Evolutionary conservation across 192 early-diverging fungal species (phyloP), one percentile per base, ranked within the genome.

Genomic region (Linnemannia hyalina): DNA sequence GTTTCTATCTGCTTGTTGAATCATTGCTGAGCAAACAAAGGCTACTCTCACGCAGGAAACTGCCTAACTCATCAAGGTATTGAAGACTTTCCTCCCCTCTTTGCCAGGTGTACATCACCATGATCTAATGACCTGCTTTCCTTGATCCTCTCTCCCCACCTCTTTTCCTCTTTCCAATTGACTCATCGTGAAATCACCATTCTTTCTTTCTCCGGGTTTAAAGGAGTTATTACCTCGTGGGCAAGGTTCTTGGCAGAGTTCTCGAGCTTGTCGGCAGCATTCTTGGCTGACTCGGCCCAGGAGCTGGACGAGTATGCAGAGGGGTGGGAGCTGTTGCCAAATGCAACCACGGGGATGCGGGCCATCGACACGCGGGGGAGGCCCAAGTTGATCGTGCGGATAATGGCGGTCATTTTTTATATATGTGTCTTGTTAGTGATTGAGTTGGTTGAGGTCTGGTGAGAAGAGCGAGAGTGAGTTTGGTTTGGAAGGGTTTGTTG

Each of bases 331-430:
- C 46, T 77, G 35, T 77, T 86, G 84, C 60, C 79, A 81, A 86
- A 86, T 60, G 84, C 84, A 3, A 86, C 84, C 49, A 86, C 38
- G 68, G 84, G 84, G 69, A 86, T 81, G 32, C 84, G 84, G 68
- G 79, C 78, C 84, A 86, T 77, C 23, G 84, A 78, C 65, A 86
- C 76, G 47, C 84, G 84, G 36, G 84, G 84, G 49, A 86, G 84
- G 54, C 73, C 75, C 79, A 78, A 77, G 78, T 75, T 26, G 75
- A 80, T 63, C 36, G 78, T 68, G 32, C 70, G 79, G 77, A 86
- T 86, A 16, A 76, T 63, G 57, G 75, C 75, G 32, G 79, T 77
- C 84, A 86, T 86, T 80, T 38, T 76, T 7, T 29, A n/a, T n/a
- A n/a, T 40, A 32, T 55, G 40, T 85, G 29, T n/a, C 52, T 38